Evolutionary conservation across 345 rosid genomes (phyloP).

Genomic region (Brassica cretica): DNA sequence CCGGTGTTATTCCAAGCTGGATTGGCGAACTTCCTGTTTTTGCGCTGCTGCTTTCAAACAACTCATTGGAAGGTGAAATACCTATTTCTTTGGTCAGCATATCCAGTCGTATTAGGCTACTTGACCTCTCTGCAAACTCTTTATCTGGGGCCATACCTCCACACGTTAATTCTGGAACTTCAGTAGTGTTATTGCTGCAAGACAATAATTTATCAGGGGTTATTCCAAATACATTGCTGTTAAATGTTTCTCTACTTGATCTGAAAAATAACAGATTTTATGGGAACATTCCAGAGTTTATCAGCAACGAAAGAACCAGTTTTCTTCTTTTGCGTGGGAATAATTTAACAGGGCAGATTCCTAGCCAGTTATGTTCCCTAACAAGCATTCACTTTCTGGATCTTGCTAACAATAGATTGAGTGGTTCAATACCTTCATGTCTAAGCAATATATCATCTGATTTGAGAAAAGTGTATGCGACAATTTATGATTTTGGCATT

Average conservation of each 20-base stretch:
- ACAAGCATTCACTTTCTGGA: not conserved
- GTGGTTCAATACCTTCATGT: slow-evolving; percentile 17
- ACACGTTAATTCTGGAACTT: not conserved
- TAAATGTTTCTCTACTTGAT: not conserved
- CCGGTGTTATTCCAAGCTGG: not conserved
- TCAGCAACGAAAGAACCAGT: not conserved
- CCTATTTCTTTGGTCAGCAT: not conserved
- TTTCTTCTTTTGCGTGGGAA: slow-evolving; percentile 18
- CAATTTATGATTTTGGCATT: not conserved
- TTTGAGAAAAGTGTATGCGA: not conserved
- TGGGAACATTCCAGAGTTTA: slow-evolving; percentile 7
- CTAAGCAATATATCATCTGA: slow-evolving; percentile 17
- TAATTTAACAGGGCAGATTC: not conserved
- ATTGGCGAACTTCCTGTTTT: not conserved
- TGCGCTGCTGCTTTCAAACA: slow-evolving; percentile 3
- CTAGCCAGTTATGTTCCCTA: not conserved
- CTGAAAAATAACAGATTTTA: slow-evolving; percentile 9
- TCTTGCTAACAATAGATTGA: slow-evolving; percentile 11
- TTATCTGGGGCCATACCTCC: slow-evolving; percentile 17
- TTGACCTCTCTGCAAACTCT: slow-evolving; percentile 17
- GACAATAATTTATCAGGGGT: not conserved
- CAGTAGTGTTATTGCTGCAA: not conserved
- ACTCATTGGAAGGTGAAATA: slow-evolving; percentile 21
- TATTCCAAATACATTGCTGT: slow-evolving; percentile 4
- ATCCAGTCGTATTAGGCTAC: not conserved